Conservation (phyloP, 768 basidiomycete genomes). For the Leccinellum luteum region DNA sequence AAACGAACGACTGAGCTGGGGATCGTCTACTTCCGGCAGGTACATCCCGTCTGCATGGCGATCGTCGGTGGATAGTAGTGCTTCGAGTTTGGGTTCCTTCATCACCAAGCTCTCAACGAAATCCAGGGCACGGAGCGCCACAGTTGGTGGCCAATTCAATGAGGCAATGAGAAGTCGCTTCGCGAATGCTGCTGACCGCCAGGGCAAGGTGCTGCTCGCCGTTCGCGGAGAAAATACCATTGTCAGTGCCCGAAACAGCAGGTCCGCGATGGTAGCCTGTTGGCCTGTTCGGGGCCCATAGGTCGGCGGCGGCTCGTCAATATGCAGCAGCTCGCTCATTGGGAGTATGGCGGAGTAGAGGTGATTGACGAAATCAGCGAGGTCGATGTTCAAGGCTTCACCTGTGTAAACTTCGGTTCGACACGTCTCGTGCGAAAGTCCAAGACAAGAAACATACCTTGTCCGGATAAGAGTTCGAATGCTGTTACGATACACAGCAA, state of each 20-base stretch:
- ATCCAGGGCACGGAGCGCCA: constrained; percentile 64
- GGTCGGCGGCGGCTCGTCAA: constrained; percentile 50
- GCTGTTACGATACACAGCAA: constrained; percentile 91
- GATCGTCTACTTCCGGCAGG: constrained; percentile 83
- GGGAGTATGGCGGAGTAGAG: constrained; percentile 83
- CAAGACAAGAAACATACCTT: constrained; percentile 52
- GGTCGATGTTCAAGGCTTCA: constrained; percentile 96
- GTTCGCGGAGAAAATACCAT: constrained; percentile 78
- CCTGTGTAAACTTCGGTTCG: constrained; percentile 43
- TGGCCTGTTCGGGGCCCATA: constrained; percentile 27
- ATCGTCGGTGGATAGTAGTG: constrained; percentile 85
- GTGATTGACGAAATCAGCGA: constrained; percentile 80
- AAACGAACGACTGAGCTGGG: constrained; percentile 78
- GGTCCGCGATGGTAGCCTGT: constrained; percentile 49
- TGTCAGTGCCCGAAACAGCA: constrained; percentile 84
- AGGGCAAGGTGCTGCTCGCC: constrained; percentile 54
- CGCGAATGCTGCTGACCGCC: constrained; percentile 87
- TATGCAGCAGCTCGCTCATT: constrained; percentile 60
- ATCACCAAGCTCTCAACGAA: constrained; percentile 72
- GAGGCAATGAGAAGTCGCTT: constrained; percentile 86
- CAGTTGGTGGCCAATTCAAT: constrained; percentile 73
- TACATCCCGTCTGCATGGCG: constrained; percentile 82
- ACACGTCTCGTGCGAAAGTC: constrained; percentile 7
- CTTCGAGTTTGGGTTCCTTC: constrained; percentile 79
- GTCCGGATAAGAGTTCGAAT: constrained; percentile 95